phyloP scores from a whole-genome alignment of 2,329 filamentous ascomycete species.

The Hypoxylon sp. region DNA sequence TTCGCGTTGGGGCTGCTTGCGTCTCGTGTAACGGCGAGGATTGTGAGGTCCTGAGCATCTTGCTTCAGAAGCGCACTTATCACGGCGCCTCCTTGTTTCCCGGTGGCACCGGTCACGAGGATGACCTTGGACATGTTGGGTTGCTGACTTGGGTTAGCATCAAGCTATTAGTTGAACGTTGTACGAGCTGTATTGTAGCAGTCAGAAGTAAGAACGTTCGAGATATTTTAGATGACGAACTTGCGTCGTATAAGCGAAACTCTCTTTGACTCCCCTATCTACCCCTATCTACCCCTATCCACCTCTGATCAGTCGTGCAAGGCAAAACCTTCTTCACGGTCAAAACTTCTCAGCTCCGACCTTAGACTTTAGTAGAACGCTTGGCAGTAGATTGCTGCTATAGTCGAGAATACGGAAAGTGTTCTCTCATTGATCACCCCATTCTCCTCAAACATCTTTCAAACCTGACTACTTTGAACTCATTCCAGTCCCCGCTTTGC shows the following conservation, averaged over 20 bases:
- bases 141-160: background rate
- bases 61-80: conserved; percentile 51
- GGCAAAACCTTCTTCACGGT: conserved; percentile 17
- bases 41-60: conserved; percentile 41
- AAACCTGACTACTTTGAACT: no score
- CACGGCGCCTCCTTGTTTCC: conserved; percentile 56
- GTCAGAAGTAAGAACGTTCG: background rate
- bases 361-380: conserved; percentile 18
- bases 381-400: conserved; percentile 8
- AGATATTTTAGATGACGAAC: conserved; percentile 16
- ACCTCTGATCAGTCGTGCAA: conserved; percentile 4
- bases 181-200: background rate
- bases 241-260: no score
- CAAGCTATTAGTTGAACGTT: background rate
- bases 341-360: conserved; percentile 14
- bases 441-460: no score
- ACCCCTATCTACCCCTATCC: background rate
- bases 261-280: no score
- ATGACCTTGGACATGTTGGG: conserved; percentile 46
- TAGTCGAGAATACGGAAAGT: conserved; percentile 11
- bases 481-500: no score
- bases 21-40: conserved; percentile 68
- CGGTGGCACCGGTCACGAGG: conserved; percentile 57
- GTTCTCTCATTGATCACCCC: no score
- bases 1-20: conserved; percentile 55